Conservation (phyloP, 495 filamentous ascomycete genomes). For the Aspergillus campestris region DNA sequence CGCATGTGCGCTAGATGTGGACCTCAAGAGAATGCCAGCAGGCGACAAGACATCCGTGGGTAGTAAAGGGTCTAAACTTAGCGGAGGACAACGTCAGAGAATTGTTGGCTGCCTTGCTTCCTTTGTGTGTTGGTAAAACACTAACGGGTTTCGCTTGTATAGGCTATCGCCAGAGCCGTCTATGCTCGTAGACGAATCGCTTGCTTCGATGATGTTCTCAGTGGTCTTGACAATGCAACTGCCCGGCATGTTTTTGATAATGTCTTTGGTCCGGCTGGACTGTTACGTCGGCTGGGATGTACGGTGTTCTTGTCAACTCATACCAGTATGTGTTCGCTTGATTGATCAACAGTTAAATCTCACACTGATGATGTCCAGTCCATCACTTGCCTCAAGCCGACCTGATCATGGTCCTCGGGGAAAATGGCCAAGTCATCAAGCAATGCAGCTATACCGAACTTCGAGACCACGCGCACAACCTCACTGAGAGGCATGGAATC, state of each 20-base stretch:
- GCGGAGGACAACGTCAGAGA: conserved; percentile 34
- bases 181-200: conserved; percentile 33
- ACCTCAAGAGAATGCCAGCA: conserved; percentile 24
- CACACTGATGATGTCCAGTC: neutral
- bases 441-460: conserved; percentile 9
- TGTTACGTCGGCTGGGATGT: conserved; percentile 30
- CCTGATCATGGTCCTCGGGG: conserved; percentile 9
- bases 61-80: conserved; percentile 27
- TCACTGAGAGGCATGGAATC: neutral
- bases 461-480: neutral
- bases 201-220: conserved; percentile 45
- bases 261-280: conserved; percentile 34
- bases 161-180: conserved; percentile 37
- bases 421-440: conserved; percentile 6
- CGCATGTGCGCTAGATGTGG: conserved; percentile 29
- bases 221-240: conserved; percentile 40
- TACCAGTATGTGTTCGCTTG: conserved; percentile 1
- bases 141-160: neutral
- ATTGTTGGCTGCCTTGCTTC: conserved; percentile 14
- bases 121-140: neutral
- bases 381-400: conserved; percentile 7
- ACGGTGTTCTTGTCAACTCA: conserved; percentile 12
- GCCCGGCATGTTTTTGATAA: conserved; percentile 36
- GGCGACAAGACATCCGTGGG: conserved; percentile 28
- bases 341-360: neutral